Evolutionary conservation across 257 asterid genomes (phyloP).

Genomic region (Leonotis leonurus): DNA sequence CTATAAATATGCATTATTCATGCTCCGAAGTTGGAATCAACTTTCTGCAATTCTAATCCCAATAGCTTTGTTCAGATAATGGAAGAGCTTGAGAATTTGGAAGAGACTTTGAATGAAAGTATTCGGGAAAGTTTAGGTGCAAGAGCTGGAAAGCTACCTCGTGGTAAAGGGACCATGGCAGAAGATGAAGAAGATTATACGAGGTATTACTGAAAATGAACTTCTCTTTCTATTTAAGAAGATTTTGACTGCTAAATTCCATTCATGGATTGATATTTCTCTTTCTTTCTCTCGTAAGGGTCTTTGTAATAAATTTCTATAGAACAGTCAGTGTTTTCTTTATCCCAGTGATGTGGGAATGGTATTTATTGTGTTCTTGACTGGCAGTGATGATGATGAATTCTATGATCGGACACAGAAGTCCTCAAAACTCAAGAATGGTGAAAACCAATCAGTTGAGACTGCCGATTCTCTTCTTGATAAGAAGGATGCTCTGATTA

Average conservation of each 20-base stretch:
- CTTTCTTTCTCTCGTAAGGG: not conserved
- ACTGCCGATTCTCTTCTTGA: conserved; percentile 97
- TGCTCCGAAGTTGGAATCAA: conserved; percentile 5
- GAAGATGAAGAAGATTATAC: conserved; percentile 62
- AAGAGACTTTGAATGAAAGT: conserved; percentile 94
- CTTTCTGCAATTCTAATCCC: conserved; percentile 11
- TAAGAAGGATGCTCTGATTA: conserved; percentile 62
- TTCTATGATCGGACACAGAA: conserved; percentile 84
- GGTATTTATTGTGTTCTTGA: conserved; percentile 20
- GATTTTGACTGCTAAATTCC: not conserved
- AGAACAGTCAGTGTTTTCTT: not conserved
- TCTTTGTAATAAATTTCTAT: not conserved
- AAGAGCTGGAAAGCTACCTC: conserved; percentile 52
- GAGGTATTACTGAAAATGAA: conserved; percentile 39
- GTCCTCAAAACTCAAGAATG: conserved; percentile 49
- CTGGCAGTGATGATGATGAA: conserved; percentile 80
- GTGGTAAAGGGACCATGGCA: conserved; percentile 49
- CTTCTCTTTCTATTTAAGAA: not conserved
- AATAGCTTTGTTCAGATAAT: conserved; percentile 39
- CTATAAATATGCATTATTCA: not conserved
- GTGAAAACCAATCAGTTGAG: conserved; percentile 71
- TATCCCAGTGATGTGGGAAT: conserved; percentile 7
- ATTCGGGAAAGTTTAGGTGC: conserved; percentile 94
- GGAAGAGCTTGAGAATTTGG: conserved; percentile 98
- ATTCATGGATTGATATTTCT: not conserved